phyloP scores from a whole-genome alignment of 345 rosid genomes.

The Noccaea caerulescens region DNA sequence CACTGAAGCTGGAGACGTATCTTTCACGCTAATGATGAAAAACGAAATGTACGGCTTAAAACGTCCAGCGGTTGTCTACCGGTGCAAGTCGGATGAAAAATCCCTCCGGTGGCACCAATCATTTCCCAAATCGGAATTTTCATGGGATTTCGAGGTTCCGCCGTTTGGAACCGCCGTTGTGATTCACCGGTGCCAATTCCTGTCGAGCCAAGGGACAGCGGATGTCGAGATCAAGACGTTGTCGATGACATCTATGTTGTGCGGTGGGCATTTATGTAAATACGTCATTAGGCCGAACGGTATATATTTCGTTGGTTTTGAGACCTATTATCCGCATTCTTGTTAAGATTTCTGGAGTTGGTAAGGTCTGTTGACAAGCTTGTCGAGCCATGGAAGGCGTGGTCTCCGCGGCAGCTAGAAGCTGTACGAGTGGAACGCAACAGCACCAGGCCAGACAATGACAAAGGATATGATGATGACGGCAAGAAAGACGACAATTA shows the following conservation, averaged over 20 bases:
- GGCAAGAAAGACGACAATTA: conserved; percentile 8
- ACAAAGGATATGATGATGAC: conserved; percentile 1
- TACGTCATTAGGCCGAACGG: conserved; percentile 40
- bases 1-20: conserved; percentile 22
- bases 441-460: conserved; percentile 11
- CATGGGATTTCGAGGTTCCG: conserved; percentile 41
- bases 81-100: conserved; percentile 31
- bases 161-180: conserved; percentile 41
- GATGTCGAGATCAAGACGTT: conserved; percentile 39
- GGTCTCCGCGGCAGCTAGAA: conserved; percentile 41
- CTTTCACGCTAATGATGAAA: conserved; percentile 27
- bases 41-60: conserved; percentile 44
- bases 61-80: conserved; percentile 42
- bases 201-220: conserved; percentile 45
- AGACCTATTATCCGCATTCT: conserved; percentile 38
- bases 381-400: conserved; percentile 45
- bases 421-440: conserved; percentile 29
- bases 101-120: conserved; percentile 40
- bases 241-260: conserved; percentile 42
- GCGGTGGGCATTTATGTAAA: conserved; percentile 42
- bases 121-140: conserved; percentile 17
- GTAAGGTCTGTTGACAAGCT: conserved; percentile 43
- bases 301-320: conserved; percentile 41
- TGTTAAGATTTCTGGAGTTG: conserved; percentile 37
- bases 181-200: conserved; percentile 38